Conservation (phyloP, 2,329 filamentous ascomycete species). For the Fusarium gaditjirri region DNA sequence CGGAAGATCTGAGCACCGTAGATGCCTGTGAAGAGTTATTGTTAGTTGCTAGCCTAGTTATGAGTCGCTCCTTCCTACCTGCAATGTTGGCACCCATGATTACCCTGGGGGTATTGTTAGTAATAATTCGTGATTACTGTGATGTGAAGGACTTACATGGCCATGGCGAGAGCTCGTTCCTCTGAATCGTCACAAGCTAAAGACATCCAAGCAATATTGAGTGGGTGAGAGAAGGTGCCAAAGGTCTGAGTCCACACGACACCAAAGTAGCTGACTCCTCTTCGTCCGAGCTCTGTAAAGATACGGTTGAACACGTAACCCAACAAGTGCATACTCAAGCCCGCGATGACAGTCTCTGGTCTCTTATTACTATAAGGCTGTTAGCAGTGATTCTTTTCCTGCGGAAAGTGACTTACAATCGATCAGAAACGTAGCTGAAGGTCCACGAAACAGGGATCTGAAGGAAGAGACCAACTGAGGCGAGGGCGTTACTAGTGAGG, state of each 20-base stretch:
- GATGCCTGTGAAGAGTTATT: too few species aligned
- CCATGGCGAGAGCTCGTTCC: slow-evolving; percentile 68
- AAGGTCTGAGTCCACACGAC: slow-evolving; percentile 67
- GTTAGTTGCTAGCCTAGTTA: too few species aligned
- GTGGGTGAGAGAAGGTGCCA: slow-evolving; percentile 64
- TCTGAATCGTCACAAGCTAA: slow-evolving; percentile 66
- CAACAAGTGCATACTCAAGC: slow-evolving; percentile 58
- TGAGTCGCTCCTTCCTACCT: slow-evolving; percentile 43
- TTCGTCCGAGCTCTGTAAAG: slow-evolving; percentile 58
- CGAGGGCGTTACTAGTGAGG: slow-evolving; percentile 63
- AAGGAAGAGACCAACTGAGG: slow-evolving; percentile 64
- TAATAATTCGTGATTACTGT: too few species aligned
- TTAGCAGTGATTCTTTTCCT: accelerated
- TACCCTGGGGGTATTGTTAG: slow-evolving; percentile 47
- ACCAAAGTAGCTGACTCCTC: slow-evolving; percentile 62
- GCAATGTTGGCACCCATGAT: slow-evolving; percentile 72
- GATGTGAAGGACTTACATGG: slow-evolving; percentile 53
- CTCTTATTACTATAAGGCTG: slow-evolving; percentile 52
- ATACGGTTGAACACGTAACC: slow-evolving; percentile 65
- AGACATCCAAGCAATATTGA: slow-evolving; percentile 71
- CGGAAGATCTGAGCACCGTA: slow-evolving; percentile 66
- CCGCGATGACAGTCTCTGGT: slow-evolving; percentile 63
- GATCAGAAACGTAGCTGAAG: slow-evolving; percentile 65
- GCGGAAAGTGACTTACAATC: slow-evolving; percentile 52
- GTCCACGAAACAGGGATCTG: slow-evolving; percentile 62